These are phyloP conservation scores for Ganoderma meredithae DNA, from an alignment of 1,284 basidiomycete species.

Conservation along the genomic window DNA sequence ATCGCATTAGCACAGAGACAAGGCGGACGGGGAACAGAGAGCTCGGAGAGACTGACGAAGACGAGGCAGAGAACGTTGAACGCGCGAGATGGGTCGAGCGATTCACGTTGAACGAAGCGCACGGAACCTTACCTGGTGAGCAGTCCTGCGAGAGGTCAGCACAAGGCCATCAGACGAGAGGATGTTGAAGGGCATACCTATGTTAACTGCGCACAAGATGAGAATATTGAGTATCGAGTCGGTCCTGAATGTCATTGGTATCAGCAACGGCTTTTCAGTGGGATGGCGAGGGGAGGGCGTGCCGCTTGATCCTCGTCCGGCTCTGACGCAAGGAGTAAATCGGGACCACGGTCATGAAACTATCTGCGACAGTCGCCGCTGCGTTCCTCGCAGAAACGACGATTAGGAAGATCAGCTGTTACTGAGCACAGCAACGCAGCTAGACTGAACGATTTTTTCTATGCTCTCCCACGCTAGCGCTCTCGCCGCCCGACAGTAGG, in stretches of 20 bases:
- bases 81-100: not conserved
- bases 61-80: not conserved
- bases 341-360: not conserved
- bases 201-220: constrained; percentile 22
- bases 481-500: no score
- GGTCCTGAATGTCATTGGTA: not conserved
- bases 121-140: not conserved
- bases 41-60: not conserved
- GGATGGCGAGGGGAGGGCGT: not conserved
- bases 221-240: constrained; percentile 23
- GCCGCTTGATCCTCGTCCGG: constrained; percentile 9
- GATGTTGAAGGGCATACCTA: constrained; percentile 11
- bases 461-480: no score
- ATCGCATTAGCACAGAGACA: not conserved
- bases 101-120: not conserved
- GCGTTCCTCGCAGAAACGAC: not conserved
- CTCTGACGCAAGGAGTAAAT: not conserved
- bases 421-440: no score
- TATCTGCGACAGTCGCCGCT: not conserved
- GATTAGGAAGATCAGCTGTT: no score
- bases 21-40: not conserved
- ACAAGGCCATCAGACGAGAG: no score
- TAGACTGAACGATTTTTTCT: no score
- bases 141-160: not conserved
- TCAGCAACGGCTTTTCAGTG: no score